Evolutionary conservation across 1,284 basidiomycete species (phyloP).

Genomic region (Spongispora temasekensis): DNA sequence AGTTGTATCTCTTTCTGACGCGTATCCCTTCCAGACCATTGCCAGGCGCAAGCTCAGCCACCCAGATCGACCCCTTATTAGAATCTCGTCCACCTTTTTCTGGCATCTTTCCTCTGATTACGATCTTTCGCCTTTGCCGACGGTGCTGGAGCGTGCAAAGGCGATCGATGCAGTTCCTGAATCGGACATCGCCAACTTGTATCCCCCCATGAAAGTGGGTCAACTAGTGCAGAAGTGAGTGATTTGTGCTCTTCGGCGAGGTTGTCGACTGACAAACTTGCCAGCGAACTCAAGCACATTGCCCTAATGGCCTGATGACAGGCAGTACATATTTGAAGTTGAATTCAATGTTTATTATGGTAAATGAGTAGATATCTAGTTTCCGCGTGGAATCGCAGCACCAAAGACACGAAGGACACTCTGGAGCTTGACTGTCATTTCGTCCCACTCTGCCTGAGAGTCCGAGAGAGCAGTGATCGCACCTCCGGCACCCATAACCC

Average conservation of each 20-base stretch:
- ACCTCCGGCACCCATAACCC: constrained; percentile 89
- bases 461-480: constrained; percentile 95
- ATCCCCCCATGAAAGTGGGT: constrained; percentile 82
- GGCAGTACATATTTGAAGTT: constrained; percentile 27
- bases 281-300: constrained; percentile 81
- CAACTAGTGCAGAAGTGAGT: constrained; percentile 82
- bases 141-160: constrained; percentile 49
- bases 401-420: constrained; percentile 69
- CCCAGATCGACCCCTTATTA: constrained; percentile 80
- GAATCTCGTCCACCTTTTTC: constrained; percentile 94
- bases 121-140: constrained; percentile 64
- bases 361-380: constrained; percentile 13
- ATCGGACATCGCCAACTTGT: constrained; percentile 49
- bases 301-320: constrained; percentile 66
- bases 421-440: constrained; percentile 85
- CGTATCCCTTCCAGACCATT: constrained; percentile 55
- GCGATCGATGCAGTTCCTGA: constrained; percentile 41
- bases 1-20: background rate
- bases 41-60: constrained; percentile 55
- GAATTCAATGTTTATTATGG: constrained; percentile 28
- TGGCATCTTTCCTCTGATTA: constrained; percentile 90
- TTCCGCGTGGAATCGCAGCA: constrained; percentile 20
- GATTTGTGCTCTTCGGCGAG: background rate
- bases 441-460: constrained; percentile 88
- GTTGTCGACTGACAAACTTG: constrained; percentile 10